Conservation (phyloP, 1,284 basidiomycete species). For the Coniferiporia weirii region DNA sequence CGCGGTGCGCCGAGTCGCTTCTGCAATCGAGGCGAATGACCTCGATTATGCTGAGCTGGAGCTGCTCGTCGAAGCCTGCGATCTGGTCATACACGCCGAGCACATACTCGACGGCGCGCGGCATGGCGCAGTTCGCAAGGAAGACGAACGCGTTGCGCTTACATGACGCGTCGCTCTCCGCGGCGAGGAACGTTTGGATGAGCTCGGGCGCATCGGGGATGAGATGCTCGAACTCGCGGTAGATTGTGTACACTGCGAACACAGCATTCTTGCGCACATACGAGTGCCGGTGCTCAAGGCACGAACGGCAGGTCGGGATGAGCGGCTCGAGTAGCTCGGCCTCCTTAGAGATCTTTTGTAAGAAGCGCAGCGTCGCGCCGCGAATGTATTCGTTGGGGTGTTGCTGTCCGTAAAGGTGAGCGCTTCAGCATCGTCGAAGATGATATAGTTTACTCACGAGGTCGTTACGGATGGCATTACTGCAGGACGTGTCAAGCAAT, state of each 20-base stretch:
- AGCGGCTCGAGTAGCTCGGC: constrained; percentile 94
- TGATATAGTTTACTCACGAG: constrained; percentile 11
- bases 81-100: constrained; percentile 84
- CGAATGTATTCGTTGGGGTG: constrained; percentile 99
- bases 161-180: constrained; percentile 94
- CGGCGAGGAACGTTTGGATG: constrained; percentile 95
- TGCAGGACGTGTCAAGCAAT: background rate
- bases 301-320: constrained; percentile 88
- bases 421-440: background rate
- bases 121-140: constrained; percentile 84
- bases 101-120: constrained; percentile 90
- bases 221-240: constrained; percentile 89
- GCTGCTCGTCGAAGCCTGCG: constrained; percentile 80
- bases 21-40: constrained; percentile 91
- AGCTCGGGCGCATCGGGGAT: constrained; percentile 97
- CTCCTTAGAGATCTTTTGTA: constrained; percentile 94
- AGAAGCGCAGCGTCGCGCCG: constrained; percentile 92
- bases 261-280: constrained; percentile 99
- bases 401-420: constrained; percentile 53
- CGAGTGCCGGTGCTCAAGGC: constrained; percentile 96
- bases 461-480: constrained; percentile 17
- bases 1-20: constrained; percentile 71
- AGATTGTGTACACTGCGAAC: constrained; percentile 93
- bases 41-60: constrained; percentile 97
- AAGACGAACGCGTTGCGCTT: constrained; percentile 98